phyloP scores from a whole-genome alignment of 2,329 filamentous ascomycete genomes.

The Aspergillus texensis region DNA sequence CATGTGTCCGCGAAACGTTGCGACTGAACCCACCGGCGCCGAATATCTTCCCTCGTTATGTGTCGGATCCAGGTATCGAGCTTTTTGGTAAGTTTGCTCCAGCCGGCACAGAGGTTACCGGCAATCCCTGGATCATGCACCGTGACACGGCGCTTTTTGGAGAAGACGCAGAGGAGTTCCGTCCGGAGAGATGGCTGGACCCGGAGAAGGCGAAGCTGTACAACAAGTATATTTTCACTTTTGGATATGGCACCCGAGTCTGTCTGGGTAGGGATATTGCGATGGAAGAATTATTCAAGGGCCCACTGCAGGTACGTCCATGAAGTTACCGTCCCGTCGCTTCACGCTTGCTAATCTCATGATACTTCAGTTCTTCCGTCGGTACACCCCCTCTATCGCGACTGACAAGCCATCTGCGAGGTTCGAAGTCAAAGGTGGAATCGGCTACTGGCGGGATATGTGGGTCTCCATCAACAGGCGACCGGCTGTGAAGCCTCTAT shows the following conservation, averaged over 20 bases:
- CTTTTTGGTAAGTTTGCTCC: conserved; percentile 46
- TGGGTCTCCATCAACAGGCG: conserved; percentile 36
- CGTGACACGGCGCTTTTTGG: conserved; percentile 47
- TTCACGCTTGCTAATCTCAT: background rate
- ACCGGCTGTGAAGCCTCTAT: conserved; percentile 13
- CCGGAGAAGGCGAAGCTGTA: conserved; percentile 44
- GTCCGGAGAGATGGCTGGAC: conserved; percentile 47
- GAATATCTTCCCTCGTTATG: conserved; percentile 54
- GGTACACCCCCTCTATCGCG: conserved; percentile 26
- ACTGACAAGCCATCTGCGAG: conserved; percentile 29
- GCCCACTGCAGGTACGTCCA: conserved; percentile 32
- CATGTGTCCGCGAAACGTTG: conserved; percentile 55
- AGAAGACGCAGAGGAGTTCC: conserved; percentile 43
- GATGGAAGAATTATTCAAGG: conserved; percentile 57
- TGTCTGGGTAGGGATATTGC: conserved; percentile 56
- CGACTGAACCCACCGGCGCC: conserved; percentile 55
- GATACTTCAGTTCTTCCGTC: conserved; percentile 34
- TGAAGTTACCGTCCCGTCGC: background rate
- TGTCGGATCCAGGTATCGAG: conserved; percentile 38
- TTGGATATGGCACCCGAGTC: conserved; percentile 53
- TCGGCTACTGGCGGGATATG: conserved; percentile 37
- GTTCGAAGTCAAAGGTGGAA: conserved; percentile 37
- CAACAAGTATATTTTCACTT: conserved; percentile 53
- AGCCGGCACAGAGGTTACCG: conserved; percentile 49
- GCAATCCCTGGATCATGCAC: conserved; percentile 52